These are phyloP conservation scores for Picochlorum sp. DNA, from an alignment of 139 green algal species.

Conservation along the genomic window DNA sequence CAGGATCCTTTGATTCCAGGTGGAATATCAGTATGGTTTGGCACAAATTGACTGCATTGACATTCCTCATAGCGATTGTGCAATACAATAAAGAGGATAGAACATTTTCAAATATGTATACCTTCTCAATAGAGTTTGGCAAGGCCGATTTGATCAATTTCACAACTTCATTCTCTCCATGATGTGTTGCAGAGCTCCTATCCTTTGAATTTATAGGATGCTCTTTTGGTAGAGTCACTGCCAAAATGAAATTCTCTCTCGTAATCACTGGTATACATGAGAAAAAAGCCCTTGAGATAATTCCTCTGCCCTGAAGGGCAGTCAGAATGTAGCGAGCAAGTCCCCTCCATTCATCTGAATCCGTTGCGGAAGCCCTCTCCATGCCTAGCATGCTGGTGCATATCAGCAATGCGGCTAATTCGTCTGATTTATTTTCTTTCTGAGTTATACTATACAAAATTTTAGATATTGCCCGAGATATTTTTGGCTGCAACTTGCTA, in stretches of 20 bases:
- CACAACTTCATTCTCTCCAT: conserved; percentile 16
- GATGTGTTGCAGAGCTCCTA: not conserved
- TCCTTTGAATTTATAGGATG: conserved; percentile 27
- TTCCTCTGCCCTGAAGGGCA: not conserved
- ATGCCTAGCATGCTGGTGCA: not conserved
- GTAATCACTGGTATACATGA: not conserved
- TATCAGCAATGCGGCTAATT: not conserved
- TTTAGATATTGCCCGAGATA: too few relatives aligned
- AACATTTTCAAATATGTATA: conserved; percentile 5
- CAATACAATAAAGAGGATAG: conserved; percentile 21
- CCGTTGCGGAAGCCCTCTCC: not conserved
- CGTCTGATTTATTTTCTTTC: too few relatives aligned
- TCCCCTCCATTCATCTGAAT: not conserved
- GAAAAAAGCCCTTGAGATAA: not conserved
- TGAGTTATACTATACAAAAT: too few relatives aligned
- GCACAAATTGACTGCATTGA: conserved; percentile 18
- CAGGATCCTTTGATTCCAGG: conserved; percentile 20
- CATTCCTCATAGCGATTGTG: conserved; percentile 4
- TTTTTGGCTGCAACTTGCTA: too few relatives aligned
- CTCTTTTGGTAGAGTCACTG: conserved; percentile 1
- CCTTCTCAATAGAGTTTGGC: not conserved
- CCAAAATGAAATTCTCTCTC: not conserved
- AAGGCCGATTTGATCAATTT: conserved; percentile 14
- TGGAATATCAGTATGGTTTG: conserved; percentile 27
- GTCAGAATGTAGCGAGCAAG: not conserved